A percentile compares a stretch with the other conserved stretches of the same genome.
Conservation (phyloP, 2,329 filamentous ascomycete genomes). For the Sarocladiaceae sp. region DNA sequence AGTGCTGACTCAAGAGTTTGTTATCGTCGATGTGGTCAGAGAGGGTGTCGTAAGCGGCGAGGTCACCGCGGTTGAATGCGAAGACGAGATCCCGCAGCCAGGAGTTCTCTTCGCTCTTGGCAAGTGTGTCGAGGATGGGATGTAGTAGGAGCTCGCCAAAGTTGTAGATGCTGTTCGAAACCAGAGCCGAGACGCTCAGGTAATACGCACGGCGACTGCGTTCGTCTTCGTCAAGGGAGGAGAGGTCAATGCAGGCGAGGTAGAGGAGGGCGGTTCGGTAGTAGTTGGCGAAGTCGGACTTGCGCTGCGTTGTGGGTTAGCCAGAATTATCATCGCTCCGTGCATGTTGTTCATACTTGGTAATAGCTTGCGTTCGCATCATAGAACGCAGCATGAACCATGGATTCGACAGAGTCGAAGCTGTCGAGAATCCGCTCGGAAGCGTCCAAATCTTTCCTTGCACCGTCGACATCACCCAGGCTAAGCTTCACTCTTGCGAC, state of each 20-base stretch:
- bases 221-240: conserved; percentile 66
- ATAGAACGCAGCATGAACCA: conserved; percentile 96
- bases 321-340: not conserved
- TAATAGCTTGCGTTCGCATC: conserved; percentile 92
- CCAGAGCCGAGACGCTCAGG: conserved; percentile 83
- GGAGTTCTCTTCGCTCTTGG: conserved; percentile 60
- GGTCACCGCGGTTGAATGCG: conserved; percentile 93
- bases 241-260: conserved; percentile 87
- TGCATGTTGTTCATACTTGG: conserved; percentile 43
- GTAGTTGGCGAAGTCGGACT: conserved; percentile 90
- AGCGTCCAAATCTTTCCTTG: conserved; percentile 78
- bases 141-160: conserved; percentile 98
- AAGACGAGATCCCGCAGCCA: conserved; percentile 97
- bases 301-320: conserved; percentile 46
- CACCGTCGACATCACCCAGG: conserved; percentile 71
- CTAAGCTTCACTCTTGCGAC: conserved; percentile 82
- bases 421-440: conserved; percentile 83
- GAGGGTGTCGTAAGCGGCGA: conserved; percentile 78
- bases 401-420: conserved; percentile 91
- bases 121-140: conserved; percentile 82
- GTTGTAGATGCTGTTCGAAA: conserved; percentile 96
- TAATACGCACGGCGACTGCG: conserved; percentile 83
- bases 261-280: conserved; percentile 97
- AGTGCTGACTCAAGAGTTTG: conserved; percentile 70
- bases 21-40: conserved; percentile 76